phyloP scores from a whole-genome alignment of 768 basidiomycete genomes.

The Leccinum variicolor region DNA sequence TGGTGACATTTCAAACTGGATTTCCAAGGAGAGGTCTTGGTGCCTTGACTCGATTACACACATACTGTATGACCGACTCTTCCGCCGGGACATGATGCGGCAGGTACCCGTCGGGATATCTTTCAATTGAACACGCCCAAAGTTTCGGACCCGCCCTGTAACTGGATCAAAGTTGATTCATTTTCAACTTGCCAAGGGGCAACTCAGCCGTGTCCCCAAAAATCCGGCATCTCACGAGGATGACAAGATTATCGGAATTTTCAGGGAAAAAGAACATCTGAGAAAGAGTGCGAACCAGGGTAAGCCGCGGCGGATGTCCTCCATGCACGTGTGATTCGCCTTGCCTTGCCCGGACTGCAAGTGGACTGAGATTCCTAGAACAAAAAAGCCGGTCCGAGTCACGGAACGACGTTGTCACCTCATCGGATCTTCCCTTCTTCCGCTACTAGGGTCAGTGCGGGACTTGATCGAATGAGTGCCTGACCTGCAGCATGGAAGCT shows the following conservation, averaged over 20 bases:
- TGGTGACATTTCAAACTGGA: background rate
- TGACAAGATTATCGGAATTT: background rate
- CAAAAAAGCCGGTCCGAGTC: background rate
- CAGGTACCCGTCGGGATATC: background rate
- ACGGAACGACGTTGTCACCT: background rate
- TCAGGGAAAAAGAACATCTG: background rate
- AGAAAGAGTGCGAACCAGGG: background rate
- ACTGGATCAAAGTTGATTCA: background rate
- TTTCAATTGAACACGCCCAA: background rate
- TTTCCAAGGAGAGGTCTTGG: background rate
- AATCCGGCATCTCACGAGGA: background rate
- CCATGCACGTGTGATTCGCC: background rate
- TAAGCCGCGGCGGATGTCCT: background rate
- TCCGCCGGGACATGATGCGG: background rate
- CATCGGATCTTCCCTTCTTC: background rate
- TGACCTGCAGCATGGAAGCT: background rate
- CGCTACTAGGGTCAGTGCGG: background rate
- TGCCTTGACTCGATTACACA: background rate
- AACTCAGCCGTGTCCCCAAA: background rate
- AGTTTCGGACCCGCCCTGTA: background rate
- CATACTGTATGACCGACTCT: background rate
- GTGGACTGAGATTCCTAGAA: background rate
- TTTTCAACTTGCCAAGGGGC: background rate
- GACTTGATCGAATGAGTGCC: background rate
- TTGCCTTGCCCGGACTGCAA: background rate